A percentile compares a stretch with the other conserved stretches of the same genome.
Conservation (phyloP, 768 basidiomycete genomes). For the Phylloporus arenicola region DNA sequence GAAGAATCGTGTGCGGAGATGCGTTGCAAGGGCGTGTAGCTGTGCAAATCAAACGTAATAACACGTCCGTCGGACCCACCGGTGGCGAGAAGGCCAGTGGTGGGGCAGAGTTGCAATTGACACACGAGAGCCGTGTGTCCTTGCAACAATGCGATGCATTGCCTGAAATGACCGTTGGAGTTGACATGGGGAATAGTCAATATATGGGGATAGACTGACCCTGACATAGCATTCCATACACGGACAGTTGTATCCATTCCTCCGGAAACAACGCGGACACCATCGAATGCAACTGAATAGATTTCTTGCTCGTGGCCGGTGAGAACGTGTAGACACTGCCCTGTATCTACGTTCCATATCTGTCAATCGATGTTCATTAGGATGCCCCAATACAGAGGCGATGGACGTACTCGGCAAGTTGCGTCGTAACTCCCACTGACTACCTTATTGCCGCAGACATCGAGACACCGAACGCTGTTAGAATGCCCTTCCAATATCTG, state of each 20-base stretch:
- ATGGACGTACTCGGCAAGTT: slow-evolving; percentile 64
- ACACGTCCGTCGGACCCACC: slow-evolving; percentile 88
- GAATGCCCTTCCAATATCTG: slow-evolving; percentile 71
- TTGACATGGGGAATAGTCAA: background rate
- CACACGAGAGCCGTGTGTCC: slow-evolving; percentile 92
- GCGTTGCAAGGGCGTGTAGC: slow-evolving; percentile 47
- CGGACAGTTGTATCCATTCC: slow-evolving; percentile 92
- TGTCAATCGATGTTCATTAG: slow-evolving; percentile 22
- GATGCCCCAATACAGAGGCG: background rate
- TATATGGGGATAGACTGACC: slow-evolving; percentile 47
- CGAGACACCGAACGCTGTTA: slow-evolving; percentile 80
- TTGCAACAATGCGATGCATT: slow-evolving; percentile 79
- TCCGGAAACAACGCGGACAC: slow-evolving; percentile 74
- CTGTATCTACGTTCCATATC: slow-evolving; percentile 90
- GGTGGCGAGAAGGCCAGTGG: slow-evolving; percentile 56
- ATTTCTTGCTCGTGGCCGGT: slow-evolving; percentile 84
- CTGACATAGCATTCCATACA: slow-evolving; percentile 82
- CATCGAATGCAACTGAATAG: slow-evolving; percentile 89
- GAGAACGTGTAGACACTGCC: slow-evolving; percentile 78
- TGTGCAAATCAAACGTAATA: slow-evolving; percentile 57
- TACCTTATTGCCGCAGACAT: slow-evolving; percentile 75
- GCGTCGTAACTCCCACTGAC: slow-evolving; percentile 94
- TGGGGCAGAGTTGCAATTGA: slow-evolving; percentile 74
- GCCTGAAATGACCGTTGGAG: slow-evolving; percentile 35
- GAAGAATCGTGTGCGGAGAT: slow-evolving; percentile 87